Conservation (phyloP, 1,284 basidiomycete species). For the Sanghuangporus weigelae region DNA sequence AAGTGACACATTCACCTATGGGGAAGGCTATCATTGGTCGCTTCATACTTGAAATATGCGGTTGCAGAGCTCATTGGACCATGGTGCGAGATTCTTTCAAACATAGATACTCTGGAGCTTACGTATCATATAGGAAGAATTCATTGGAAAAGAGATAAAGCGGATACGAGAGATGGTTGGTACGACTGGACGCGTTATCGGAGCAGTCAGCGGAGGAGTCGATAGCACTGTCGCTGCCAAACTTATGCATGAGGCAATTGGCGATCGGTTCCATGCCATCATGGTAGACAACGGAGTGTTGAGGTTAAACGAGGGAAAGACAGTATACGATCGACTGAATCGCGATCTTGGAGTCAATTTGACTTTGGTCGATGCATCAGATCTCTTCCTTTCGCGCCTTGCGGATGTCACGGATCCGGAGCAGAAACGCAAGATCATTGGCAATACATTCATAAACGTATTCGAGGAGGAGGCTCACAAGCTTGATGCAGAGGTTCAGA, state of each 20-base stretch:
- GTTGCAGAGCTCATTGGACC: constrained; percentile 84
- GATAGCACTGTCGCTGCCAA: constrained; percentile 98
- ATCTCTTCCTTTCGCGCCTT: constrained; percentile 87
- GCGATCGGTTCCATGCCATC: constrained; percentile 97
- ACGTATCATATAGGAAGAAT: constrained; percentile 67
- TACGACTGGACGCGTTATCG: constrained; percentile 92
- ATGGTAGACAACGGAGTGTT: constrained; percentile 99
- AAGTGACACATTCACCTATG: constrained; percentile 92
- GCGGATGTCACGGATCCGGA: constrained; percentile 95
- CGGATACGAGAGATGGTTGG: constrained; percentile 96
- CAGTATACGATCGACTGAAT: constrained; percentile 95
- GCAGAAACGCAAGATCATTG: constrained; percentile 96
- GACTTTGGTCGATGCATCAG: constrained; percentile 93
- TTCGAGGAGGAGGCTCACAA: constrained; percentile 93
- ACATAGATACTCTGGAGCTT: background rate
- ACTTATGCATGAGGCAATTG: constrained; percentile 99
- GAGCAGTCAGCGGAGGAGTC: constrained; percentile 96
- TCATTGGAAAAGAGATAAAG: constrained; percentile 95
- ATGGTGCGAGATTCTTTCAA: constrained; percentile 57
- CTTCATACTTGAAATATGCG: constrained; percentile 86
- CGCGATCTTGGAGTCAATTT: constrained; percentile 94
- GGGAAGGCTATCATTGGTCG: constrained; percentile 90
- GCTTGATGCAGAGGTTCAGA: constrained; percentile 75
- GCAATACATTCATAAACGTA: constrained; percentile 98
- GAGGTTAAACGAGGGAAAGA: constrained; percentile 84